Evolutionary conservation across 805 yeast species (phyloP), one percentile per base, ranked within the genome.

Genomic region (Lipomyces spencermartinsiae): DNA sequence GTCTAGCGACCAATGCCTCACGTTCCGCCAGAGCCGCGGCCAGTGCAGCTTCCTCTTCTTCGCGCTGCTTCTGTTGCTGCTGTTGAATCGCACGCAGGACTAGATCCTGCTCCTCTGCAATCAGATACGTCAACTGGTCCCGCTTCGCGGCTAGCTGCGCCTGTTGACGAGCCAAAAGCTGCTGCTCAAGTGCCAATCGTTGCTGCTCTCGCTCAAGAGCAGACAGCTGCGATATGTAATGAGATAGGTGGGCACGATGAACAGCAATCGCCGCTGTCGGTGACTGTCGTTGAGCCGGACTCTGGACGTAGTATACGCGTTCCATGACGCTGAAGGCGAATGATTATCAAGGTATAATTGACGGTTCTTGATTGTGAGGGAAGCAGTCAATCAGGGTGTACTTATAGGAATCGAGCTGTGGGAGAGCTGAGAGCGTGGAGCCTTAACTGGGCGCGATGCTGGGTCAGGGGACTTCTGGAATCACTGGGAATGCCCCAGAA

Each of bases 71-170:
- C 61, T 49, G 69, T 16, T 64, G 63, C 60, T 66, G 71, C 65
- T 68, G 71, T 67, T 66, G 53, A 10, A 66, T 56, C 8, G 71
- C 71, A 6, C 72, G 71, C 39, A 73, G 61, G n/a, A 73, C 74
- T 19, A 73, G 72, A 61, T 73, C 72, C 63, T 73, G 75, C 58
- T 73, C 75, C 57, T 72, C 66, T 16, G 75, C 75, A 39, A 73
- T 73, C 39, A 73, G 51, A 39, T 67, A 73, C 46, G 71, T 66
- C 54, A 73, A 58, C 37, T 73, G 74, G 37, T 73, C 73, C 19
- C 73, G 63, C 61, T 74, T 71, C 12, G 70, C 63, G 31, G 72
- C 62, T 16, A 73, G 68, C 39, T 72, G 72, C 22, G 63, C 49
- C 43, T 64, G 70, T 31, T 65, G 63, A 12, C 72, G 73, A 10